phyloP scores from a whole-genome alignment of 2,329 filamentous ascomycete genomes.

The Orbilia javanica region DNA sequence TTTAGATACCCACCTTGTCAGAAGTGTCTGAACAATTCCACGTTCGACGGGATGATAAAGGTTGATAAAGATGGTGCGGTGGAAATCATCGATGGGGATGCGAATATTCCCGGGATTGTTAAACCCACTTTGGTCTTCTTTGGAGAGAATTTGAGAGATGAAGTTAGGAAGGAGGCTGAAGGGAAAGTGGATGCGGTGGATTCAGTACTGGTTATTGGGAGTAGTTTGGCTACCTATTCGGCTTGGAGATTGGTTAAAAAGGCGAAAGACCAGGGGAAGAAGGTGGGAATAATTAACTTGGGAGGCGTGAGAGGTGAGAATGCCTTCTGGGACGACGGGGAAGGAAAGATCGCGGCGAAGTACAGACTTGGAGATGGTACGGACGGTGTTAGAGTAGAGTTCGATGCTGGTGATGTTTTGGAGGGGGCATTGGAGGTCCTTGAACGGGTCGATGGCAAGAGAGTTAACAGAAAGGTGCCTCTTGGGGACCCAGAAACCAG shows the following conservation, averaged over 20 bases:
- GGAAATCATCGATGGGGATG: conserved; percentile 60
- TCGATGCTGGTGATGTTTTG: conserved; percentile 47
- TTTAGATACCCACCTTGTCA: conserved; percentile 94
- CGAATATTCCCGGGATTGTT: conserved; percentile 79
- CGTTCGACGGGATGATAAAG: conserved; percentile 71
- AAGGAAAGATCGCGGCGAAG: conserved; percentile 51
- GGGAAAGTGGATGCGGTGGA: conserved; percentile 81
- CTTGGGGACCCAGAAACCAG: not conserved
- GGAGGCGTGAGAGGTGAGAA: conserved; percentile 86
- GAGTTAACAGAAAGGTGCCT: not conserved
- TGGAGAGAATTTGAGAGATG: conserved; percentile 81
- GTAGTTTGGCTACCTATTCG: conserved; percentile 92
- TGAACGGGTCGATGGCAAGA: conserved; percentile 11
- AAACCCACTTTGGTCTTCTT: conserved; percentile 98
- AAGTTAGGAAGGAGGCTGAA: conserved; percentile 82
- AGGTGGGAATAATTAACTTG: conserved; percentile 88
- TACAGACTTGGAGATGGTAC: conserved; percentile 60
- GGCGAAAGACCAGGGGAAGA: conserved; percentile 84
- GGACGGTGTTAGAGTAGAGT: conserved; percentile 59
- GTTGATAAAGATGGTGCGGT: conserved; percentile 81
- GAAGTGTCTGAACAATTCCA: conserved; percentile 76
- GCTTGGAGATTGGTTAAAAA: conserved; percentile 90
- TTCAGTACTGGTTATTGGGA: conserved; percentile 83
- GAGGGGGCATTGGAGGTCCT: conserved; percentile 22
- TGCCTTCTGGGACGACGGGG: conserved; percentile 71